Conservation (phyloP, 176 grass and related monocot species). For the Elymus sibiricus region DNA sequence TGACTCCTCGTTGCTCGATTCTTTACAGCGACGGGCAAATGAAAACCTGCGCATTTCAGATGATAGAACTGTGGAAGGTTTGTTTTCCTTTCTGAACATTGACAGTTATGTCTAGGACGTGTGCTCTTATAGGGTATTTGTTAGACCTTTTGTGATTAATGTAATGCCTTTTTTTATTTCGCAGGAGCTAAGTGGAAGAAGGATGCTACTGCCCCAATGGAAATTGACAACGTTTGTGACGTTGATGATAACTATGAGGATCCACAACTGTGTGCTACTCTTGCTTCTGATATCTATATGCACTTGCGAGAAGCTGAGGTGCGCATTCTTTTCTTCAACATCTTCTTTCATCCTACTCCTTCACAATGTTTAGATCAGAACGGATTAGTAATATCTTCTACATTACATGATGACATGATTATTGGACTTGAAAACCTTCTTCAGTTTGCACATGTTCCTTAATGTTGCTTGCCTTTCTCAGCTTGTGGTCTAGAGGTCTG, state of each 20-base stretch:
- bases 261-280: constrained; percentile 83
- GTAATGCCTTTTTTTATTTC: neutral
- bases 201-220: constrained; percentile 51
- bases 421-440: neutral
- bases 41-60: constrained; percentile 81
- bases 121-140: neutral
- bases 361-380: neutral
- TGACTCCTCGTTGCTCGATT: constrained; percentile 58
- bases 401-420: neutral
- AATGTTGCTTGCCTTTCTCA: neutral
- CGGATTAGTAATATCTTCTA: neutral
- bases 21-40: constrained; percentile 69
- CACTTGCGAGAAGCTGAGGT: constrained; percentile 94
- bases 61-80: constrained; percentile 50
- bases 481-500: neutral
- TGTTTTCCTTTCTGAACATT: constrained; percentile 23
- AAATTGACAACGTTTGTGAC: constrained; percentile 53
- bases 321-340: neutral
- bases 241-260: constrained; percentile 66
- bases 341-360: neutral
- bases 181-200: constrained; percentile 58
- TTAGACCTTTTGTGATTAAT: constrained; percentile 5
- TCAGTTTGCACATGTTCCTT: neutral
- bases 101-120: neutral
- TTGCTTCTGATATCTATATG: constrained; percentile 91